Evolutionary conservation across 2,329 filamentous ascomycete genomes (phyloP).

Genomic region (Periconia macrospinosa): DNA sequence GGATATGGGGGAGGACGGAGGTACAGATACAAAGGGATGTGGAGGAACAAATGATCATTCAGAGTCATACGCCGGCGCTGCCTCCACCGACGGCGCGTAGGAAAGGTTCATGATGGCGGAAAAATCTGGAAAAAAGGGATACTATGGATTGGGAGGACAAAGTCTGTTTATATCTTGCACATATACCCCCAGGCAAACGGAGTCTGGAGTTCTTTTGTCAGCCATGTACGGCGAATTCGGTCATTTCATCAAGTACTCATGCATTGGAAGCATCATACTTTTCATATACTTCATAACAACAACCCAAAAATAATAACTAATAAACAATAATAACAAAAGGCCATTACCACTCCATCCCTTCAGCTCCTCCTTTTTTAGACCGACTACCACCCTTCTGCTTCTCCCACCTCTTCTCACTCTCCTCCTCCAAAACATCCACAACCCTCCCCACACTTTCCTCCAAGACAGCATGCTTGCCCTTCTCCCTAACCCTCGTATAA

Average conservation of each 20-base stretch:
- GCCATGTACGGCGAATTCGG: no score
- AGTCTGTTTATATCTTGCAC: no score
- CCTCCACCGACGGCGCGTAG: neutral
- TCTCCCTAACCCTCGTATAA: constrained; percentile 72
- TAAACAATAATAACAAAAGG: neutral
- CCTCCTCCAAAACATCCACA: constrained; percentile 30
- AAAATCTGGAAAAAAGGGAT: no score
- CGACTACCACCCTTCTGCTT: neutral
- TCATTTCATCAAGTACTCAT: no score
- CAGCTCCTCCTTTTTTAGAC: neutral
- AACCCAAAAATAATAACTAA: no score
- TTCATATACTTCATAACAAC: no score
- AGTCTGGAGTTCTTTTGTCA: no score
- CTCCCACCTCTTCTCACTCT: neutral
- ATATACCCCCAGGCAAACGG: no score
- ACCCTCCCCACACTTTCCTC: constrained; percentile 27
- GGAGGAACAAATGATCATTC: neutral
- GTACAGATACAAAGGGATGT: neutral
- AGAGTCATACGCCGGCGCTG: neutral
- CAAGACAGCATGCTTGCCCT: constrained; percentile 22
- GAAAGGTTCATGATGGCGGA: neutral
- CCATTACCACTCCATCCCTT: neutral
- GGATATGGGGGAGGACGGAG: constrained; percentile 17
- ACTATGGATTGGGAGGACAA: no score
- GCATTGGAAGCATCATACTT: no score